A percentile compares a stretch with the other conserved stretches of the same genome.
phyloP scores from a whole-genome alignment of 1,139 yeast genomes.

The Keqinozyma sinolaborantium region DNA sequence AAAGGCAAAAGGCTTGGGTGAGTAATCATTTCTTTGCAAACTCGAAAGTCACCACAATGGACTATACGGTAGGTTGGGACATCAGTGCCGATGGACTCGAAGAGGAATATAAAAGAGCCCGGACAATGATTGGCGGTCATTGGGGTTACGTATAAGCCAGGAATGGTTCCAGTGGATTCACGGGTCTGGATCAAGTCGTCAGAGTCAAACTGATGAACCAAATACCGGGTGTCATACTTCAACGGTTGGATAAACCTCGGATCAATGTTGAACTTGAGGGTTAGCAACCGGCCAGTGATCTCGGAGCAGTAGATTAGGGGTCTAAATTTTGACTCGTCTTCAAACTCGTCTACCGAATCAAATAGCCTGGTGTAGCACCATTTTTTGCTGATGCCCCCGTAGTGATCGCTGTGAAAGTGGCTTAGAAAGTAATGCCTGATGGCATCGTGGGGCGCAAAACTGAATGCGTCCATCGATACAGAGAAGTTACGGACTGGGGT shows the following conservation, averaged over 20 bases:
- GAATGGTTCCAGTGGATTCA: slow-evolving; percentile 13
- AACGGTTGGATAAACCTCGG: slow-evolving; percentile 48
- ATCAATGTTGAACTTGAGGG: slow-evolving; percentile 52
- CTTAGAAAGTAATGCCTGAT: slow-evolving; percentile 58
- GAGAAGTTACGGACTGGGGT: slow-evolving; percentile 16
- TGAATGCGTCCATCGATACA: slow-evolving; percentile 69
- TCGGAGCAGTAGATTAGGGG: slow-evolving; percentile 63
- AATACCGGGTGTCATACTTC: slow-evolving; percentile 38
- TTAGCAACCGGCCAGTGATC: slow-evolving; percentile 59
- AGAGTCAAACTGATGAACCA: slow-evolving; percentile 17
- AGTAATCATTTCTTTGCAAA: slow-evolving; percentile 43
- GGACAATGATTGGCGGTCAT: slow-evolving; percentile 95
- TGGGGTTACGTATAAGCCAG: slow-evolving; percentile 56
- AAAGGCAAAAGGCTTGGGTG: slow-evolving; percentile 29
- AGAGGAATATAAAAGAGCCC: slow-evolving; percentile 80
- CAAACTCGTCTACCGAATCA: slow-evolving; percentile 23
- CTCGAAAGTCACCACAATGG: slow-evolving; percentile 94
- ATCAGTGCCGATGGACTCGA: slow-evolving; percentile 45
- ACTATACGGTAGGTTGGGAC: slow-evolving; percentile 36
- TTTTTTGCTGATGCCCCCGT: slow-evolving; percentile 74
- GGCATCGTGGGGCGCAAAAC: slow-evolving; percentile 43
- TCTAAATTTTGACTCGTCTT: slow-evolving; percentile 38
- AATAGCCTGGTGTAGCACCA: slow-evolving; percentile 58
- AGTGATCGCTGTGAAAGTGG: slow-evolving; percentile 93
- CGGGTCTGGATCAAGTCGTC: slow-evolving; percentile 2